Conservation (phyloP, 2,329 filamentous ascomycete species). For the Metarhizium brunneum region DNA sequence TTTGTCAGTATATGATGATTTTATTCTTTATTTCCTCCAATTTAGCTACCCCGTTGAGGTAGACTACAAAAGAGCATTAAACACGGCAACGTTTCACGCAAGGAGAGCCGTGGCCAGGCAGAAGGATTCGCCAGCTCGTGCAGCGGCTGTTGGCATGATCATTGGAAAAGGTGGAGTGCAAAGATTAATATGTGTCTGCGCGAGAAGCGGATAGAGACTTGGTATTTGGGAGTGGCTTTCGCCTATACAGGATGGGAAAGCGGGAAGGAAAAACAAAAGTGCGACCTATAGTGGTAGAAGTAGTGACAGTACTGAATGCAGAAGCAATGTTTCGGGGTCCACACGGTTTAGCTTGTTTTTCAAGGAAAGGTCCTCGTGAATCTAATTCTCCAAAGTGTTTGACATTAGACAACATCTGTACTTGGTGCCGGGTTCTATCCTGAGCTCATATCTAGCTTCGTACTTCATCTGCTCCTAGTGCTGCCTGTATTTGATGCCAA, state of each 20-base stretch:
- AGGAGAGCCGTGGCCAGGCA: neutral
- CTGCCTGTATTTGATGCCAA: too few relatives aligned
- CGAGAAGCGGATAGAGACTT: conserved; percentile 5
- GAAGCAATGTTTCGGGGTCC: conserved; percentile 10
- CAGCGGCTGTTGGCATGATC: neutral
- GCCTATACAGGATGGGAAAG: neutral
- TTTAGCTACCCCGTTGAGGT: neutral
- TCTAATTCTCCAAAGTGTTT: neutral
- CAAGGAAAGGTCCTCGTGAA: neutral
- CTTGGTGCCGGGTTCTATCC: too few relatives aligned
- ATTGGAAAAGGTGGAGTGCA: conserved; percentile 1
- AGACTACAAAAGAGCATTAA: neutral
- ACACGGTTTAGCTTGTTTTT: neutral
- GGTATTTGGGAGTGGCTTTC: neutral
- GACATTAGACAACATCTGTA: too few relatives aligned
- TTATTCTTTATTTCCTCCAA: neutral
- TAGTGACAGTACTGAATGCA: conserved; percentile 14
- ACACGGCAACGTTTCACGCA: neutral
- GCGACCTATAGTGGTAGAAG: neutral
- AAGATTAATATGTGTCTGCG: conserved; percentile 2
- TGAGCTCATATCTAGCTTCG: too few relatives aligned
- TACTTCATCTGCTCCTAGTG: too few relatives aligned
- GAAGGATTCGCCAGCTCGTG: neutral
- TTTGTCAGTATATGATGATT: conserved; percentile 3
- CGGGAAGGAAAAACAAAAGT: neutral